Percentiles rank a stretch among this genome's conserved stretches.
These are phyloP conservation scores for Prunus mume DNA, from an alignment of 306 rosid species.

Conservation along the genomic window DNA sequence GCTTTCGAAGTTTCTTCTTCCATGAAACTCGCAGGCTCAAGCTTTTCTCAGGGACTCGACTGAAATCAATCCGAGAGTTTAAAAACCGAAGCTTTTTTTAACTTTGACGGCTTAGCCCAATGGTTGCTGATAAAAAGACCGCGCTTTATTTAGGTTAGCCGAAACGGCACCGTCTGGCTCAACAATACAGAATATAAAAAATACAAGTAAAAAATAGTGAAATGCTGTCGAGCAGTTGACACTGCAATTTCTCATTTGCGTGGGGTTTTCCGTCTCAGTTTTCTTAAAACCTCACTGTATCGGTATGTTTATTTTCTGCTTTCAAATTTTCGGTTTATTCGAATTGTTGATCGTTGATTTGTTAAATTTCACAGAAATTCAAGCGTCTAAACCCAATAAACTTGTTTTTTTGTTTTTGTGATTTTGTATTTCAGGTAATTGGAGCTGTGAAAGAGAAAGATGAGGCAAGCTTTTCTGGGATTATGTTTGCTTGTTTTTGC, in stretches of 20 bases:
- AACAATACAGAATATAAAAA: not conserved
- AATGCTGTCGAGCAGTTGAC: not conserved
- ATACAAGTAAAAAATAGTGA: not conserved
- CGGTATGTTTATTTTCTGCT: too few relatives aligned
- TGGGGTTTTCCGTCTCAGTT: not conserved
- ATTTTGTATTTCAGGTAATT: constrained; percentile 15
- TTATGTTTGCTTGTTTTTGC: constrained; percentile 7
- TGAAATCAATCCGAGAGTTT: not conserved
- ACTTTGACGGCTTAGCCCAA: not conserved
- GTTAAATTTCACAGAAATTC: not conserved
- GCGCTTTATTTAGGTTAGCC: not conserved
- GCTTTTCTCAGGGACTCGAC: not conserved
- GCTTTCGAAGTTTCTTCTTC: constrained; percentile 37
- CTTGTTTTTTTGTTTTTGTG: not conserved
- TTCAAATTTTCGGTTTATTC: not conserved
- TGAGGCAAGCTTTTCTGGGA: constrained; percentile 18
- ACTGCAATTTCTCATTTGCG: not conserved
- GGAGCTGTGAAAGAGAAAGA: constrained; percentile 18
- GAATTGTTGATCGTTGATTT: too few relatives aligned
- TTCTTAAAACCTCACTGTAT: not conserved
- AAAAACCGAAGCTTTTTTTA: not conserved
- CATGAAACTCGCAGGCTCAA: not conserved
- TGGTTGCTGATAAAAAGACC: not conserved
- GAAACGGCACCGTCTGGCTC: not conserved
- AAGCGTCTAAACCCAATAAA: not conserved